phyloP scores from a whole-genome alignment of 1,284 basidiomycete species.

The Ustilago bromivora region DNA sequence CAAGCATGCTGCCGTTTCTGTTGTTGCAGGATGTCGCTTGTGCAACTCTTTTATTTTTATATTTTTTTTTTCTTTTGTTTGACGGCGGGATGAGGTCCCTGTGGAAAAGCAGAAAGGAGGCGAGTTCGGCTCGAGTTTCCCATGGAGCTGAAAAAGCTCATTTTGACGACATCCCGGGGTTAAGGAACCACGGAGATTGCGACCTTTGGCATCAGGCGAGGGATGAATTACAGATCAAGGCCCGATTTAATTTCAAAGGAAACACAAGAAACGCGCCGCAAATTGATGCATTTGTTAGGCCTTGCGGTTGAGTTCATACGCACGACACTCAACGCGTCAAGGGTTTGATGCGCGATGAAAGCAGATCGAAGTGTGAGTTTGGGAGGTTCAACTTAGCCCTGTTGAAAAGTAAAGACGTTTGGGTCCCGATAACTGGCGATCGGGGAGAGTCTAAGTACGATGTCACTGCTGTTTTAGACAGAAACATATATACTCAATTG shows the following conservation, averaged over 20 bases:
- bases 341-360: not conserved
- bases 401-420: too few relatives aligned
- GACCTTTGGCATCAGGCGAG: not conserved
- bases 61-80: not conserved
- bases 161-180: constrained; percentile 13
- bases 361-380: not conserved
- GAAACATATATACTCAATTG: too few relatives aligned
- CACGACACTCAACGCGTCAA: constrained; percentile 16
- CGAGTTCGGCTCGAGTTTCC: constrained; percentile 9
- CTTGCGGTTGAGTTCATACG: not conserved
- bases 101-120: not conserved
- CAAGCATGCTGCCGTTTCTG: too few relatives aligned
- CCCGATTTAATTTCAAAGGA: constrained; percentile 1
- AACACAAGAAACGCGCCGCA: not conserved
- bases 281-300: constrained; percentile 1
- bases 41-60: not conserved
- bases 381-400: too few relatives aligned
- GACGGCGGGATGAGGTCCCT: not conserved
- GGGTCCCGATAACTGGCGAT: too few relatives aligned
- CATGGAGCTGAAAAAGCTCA: constrained; percentile 8
- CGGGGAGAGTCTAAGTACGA: too few relatives aligned
- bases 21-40: not conserved
- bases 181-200: constrained; percentile 35
- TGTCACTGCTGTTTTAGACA: too few relatives aligned
- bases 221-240: not conserved